Evolutionary conservation across 345 rosid genomes (phyloP), one percentile per base, ranked within the genome.

Genomic region (Laguncularia racemosa): DNA sequence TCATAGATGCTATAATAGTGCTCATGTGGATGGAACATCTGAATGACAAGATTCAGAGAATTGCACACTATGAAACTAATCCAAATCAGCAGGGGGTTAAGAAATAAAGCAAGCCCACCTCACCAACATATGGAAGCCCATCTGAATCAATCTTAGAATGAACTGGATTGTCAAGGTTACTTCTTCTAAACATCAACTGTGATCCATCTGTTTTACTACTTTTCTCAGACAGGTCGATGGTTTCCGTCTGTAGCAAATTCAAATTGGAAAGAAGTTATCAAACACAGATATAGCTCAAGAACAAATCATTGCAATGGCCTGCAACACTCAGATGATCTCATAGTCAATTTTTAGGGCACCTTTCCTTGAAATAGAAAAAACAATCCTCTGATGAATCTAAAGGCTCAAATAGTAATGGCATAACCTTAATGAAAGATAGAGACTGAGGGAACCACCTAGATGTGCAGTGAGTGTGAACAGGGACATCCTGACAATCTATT

Each of bases 91-190:
- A 63, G 14, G 19, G 48, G 54, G 46, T 13, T 23, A 19, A 44
- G 54, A 21, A 50, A 47, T 52, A 45, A 13, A 20, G 60, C 56
- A 59, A 20, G 38, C 78, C 54, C 57, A 86, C 99, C 96, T 93
- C 96, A 63, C 97, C 96, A 72, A 89, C 83, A 75, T 78, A 81
- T 28, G 97, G 97, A 76, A 89, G 91, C 52, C 99, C 99, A 73
- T 87, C 99, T 12, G 84, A 73, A 78, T 89, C 98, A 63, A 92
- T 77, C 65, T 48, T 26, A 65, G 86, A 62, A 69, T 76, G 81
- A 49, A 38, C 53, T 23, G 86, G 69, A 67, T 56, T 83, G 62
- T 81, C 82, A 59, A 58, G 49, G 57, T 62, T 71, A 65, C 79
- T 78, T 67, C 95, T 85, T 63, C 71, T 76, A 66, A 89, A 93